phyloP scores from a whole-genome alignment of 176 grass and related monocot species.

The Eleusine coracana region DNA sequence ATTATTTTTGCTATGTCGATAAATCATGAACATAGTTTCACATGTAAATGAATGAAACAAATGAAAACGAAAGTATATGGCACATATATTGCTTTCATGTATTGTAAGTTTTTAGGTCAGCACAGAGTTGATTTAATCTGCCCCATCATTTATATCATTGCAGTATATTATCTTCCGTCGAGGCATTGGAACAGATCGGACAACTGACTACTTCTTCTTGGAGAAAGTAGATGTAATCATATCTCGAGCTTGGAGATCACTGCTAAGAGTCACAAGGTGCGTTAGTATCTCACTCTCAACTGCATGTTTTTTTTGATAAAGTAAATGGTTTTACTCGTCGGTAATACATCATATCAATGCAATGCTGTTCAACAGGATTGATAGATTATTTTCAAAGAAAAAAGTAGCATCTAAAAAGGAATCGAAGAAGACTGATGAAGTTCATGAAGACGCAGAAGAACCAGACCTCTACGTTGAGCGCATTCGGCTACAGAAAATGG shows the following conservation, averaged over 20 bases:
- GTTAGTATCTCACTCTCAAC: background rate
- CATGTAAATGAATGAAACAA: background rate
- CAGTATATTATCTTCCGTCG: constrained; percentile 93
- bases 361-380: constrained; percentile 52
- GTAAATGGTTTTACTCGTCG: background rate
- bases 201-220: constrained; percentile 85
- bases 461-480: constrained; percentile 72
- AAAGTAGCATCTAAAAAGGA: constrained; percentile 48
- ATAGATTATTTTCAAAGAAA: constrained; percentile 61
- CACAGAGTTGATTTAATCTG: background rate
- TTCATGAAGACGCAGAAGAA: constrained; percentile 49
- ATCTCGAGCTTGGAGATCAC: constrained; percentile 69
- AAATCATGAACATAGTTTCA: background rate
- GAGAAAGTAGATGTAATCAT: constrained; percentile 93
- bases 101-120: background rate
- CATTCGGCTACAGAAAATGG: constrained; percentile 84
- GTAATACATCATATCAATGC: background rate
- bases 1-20: background rate
- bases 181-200: constrained; percentile 76
- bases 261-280: constrained; percentile 75
- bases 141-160: background rate
- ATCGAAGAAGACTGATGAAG: constrained; percentile 63
- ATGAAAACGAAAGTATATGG: background rate
- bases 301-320: background rate
- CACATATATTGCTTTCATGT: background rate